Conservation (phyloP, 2,329 filamentous ascomycete genomes). For the Ceratocystis alfenasii region DNA sequence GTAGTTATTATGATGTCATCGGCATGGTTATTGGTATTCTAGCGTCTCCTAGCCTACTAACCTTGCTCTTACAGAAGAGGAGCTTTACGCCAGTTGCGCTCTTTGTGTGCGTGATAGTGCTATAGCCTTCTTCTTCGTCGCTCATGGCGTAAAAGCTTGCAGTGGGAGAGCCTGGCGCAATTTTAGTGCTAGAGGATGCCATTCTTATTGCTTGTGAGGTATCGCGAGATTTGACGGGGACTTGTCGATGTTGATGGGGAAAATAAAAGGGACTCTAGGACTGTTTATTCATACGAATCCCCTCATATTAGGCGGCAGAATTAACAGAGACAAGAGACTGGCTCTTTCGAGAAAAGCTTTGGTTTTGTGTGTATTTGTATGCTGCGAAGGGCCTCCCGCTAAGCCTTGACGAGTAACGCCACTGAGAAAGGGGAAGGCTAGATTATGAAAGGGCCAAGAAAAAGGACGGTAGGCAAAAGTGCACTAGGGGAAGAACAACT, state of each 20-base stretch:
- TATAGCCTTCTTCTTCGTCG: slow-evolving; percentile 91
- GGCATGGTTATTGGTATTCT: background rate
- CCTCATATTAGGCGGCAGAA: slow-evolving; percentile 18
- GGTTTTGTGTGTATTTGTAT: background rate
- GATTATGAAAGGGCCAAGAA: background rate
- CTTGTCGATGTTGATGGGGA: background rate
- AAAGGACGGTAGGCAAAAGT: background rate
- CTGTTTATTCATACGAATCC: background rate
- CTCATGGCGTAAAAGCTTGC: slow-evolving; percentile 91
- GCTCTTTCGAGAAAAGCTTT: background rate
- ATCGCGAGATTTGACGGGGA: background rate
- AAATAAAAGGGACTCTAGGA: background rate
- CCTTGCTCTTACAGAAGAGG: slow-evolving; percentile 93
- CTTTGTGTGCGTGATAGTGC: slow-evolving; percentile 73
- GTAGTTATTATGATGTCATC: background rate
- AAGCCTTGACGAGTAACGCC: slow-evolving; percentile 10
- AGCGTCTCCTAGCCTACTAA: slow-evolving; percentile 30
- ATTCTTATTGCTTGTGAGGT: slow-evolving; percentile 18
- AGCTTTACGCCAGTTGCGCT: slow-evolving; percentile 80
- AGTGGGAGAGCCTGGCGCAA: slow-evolving; percentile 51
- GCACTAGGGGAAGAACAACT: background rate
- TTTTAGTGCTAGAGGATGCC: slow-evolving; percentile 26
- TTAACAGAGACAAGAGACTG: slow-evolving; percentile 8
- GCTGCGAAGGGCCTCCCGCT: slow-evolving; percentile 17
- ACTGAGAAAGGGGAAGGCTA: slow-evolving; percentile 10